These are phyloP conservation scores for Pseudoturritis turrita DNA, from an alignment of 345 rosid species.

Conservation along the genomic window DNA sequence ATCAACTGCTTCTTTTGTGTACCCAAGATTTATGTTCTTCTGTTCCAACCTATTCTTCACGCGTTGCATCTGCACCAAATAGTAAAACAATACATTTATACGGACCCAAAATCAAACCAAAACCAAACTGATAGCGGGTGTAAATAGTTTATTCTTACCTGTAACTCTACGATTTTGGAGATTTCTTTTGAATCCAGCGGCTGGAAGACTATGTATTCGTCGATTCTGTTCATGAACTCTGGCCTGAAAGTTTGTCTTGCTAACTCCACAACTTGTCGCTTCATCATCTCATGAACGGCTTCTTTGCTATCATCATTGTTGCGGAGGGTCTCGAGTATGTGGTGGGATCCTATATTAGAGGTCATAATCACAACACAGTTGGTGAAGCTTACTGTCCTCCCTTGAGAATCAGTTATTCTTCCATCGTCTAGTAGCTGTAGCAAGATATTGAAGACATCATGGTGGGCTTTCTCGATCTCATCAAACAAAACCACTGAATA, in stretches of 20 bases:
- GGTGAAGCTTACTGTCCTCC: slow-evolving; percentile 82
- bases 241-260: slow-evolving; percentile 92
- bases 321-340: slow-evolving; percentile 76
- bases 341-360: slow-evolving; percentile 90
- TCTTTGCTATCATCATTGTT: slow-evolving; percentile 68
- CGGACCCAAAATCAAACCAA: not conserved
- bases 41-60: slow-evolving; percentile 65
- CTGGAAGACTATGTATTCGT: slow-evolving; percentile 98
- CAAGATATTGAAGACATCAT: slow-evolving; percentile 85
- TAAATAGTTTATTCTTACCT: slow-evolving; percentile 41
- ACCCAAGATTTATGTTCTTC: slow-evolving; percentile 71
- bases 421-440: slow-evolving; percentile 85
- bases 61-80: slow-evolving; percentile 52
- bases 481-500: slow-evolving; percentile 89
- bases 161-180: slow-evolving; percentile 70
- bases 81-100: not conserved
- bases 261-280: slow-evolving; percentile 74
- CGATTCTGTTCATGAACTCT: slow-evolving; percentile 88
- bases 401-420: slow-evolving; percentile 95
- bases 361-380: slow-evolving; percentile 93
- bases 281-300: slow-evolving; percentile 70
- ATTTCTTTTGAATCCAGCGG: slow-evolving; percentile 76
- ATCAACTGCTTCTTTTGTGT: slow-evolving; percentile 59
- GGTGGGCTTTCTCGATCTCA: slow-evolving; percentile 97
- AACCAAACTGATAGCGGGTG: not conserved